Percentiles rank a stretch among this genome's conserved stretches.
These are phyloP conservation scores for Penicillium palitans DNA, from an alignment of 2,329 filamentous ascomycete species.

Conservation along the genomic window DNA sequence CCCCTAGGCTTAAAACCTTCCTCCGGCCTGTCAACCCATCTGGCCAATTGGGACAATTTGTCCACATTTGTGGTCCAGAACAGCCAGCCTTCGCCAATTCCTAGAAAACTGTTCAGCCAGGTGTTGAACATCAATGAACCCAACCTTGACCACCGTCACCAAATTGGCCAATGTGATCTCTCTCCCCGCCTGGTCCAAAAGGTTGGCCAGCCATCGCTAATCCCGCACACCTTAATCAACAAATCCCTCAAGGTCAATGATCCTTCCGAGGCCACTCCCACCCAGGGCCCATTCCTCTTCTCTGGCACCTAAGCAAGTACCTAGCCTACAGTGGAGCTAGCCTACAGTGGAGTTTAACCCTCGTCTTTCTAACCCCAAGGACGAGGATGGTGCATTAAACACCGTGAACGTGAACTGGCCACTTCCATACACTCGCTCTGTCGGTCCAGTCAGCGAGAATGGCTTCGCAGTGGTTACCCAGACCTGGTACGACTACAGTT, in stretches of 20 bases:
- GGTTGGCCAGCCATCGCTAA: not conserved
- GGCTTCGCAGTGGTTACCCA: not conserved
- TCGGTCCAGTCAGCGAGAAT: not conserved
- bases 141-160: not conserved
- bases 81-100: not conserved
- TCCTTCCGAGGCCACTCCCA: not conserved
- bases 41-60: not conserved
- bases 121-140: not conserved
- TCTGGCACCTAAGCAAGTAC: not conserved
- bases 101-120: not conserved
- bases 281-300: not conserved
- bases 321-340: not conserved
- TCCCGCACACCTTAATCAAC: not conserved
- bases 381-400: not conserved
- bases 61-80: not conserved
- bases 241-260: not conserved
- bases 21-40: not conserved
- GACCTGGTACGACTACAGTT: not conserved
- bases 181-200: not conserved
- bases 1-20: not conserved
- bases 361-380: no score
- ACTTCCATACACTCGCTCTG: not conserved
- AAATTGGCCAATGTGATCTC: not conserved
- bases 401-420: not conserved
- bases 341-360: not conserved